Percentiles rank a stretch among this genome's conserved stretches.
Evolutionary conservation across 176 grass and related monocot genomes (phyloP).

Genomic region (Saccharum spontaneum): DNA sequence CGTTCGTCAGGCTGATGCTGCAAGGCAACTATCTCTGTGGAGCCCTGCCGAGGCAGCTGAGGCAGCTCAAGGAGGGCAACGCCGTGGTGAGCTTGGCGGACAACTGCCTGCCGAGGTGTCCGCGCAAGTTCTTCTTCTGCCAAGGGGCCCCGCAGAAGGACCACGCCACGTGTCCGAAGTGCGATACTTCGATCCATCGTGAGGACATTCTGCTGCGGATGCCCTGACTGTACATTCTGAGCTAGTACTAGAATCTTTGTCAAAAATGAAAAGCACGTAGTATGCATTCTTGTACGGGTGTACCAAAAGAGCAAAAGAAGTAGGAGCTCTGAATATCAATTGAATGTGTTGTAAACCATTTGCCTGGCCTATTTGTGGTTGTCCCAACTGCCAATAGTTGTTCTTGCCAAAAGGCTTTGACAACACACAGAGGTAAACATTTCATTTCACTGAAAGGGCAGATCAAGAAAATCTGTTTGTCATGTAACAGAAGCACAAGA

Average conservation of each 20-base stretch:
- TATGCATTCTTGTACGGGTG: not conserved
- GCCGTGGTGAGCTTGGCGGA: slow-evolving; percentile 50
- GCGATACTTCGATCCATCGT: slow-evolving; percentile 21
- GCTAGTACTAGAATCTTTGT: not conserved
- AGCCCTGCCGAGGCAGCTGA: slow-evolving; percentile 35
- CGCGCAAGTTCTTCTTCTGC: slow-evolving; percentile 47
- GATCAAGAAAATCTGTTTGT: not conserved
- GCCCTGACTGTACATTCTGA: slow-evolving; percentile 20
- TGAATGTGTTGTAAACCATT: not conserved
- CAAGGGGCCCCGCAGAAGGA: slow-evolving; percentile 53
- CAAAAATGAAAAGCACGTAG: not conserved
- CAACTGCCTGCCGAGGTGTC: slow-evolving; percentile 54
- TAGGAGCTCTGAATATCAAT: not conserved
- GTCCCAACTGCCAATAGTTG: not conserved
- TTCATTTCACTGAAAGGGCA: not conserved
- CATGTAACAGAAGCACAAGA: not conserved
- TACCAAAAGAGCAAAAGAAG: not conserved
- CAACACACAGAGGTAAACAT: not conserved
- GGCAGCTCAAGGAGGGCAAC: slow-evolving; percentile 39
- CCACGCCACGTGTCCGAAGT: slow-evolving; percentile 38
- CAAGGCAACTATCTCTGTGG: slow-evolving; percentile 53
- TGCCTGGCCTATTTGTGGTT: not conserved
- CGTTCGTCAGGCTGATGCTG: slow-evolving; percentile 49
- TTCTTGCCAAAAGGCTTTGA: not conserved
- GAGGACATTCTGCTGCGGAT: not conserved